phyloP scores from a whole-genome alignment of 495 filamentous ascomycete species.

The Annulohypoxylon moriforme region DNA sequence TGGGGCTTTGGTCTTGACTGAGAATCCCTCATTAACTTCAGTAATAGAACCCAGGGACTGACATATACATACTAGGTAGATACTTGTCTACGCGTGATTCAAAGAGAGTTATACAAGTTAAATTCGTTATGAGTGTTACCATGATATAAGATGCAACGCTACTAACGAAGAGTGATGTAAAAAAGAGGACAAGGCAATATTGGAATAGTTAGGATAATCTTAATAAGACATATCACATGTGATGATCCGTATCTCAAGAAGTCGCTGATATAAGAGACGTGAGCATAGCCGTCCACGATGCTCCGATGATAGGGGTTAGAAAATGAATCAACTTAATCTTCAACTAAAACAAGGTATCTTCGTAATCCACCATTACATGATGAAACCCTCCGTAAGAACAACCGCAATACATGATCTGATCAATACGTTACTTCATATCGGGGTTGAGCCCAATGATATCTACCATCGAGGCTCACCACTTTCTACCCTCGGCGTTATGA shows the following conservation, averaged over 20 bases:
- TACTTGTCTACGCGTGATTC: not conserved
- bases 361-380: slow-evolving; percentile 9
- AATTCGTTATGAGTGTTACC: not conserved
- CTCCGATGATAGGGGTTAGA: not conserved
- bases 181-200: not conserved
- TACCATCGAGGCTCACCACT: slow-evolving; percentile 66
- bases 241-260: not conserved
- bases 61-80: not conserved
- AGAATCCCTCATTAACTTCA: not conserved
- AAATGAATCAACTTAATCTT: slow-evolving; percentile 2
- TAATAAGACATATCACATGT: not conserved
- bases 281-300: not conserved
- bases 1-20: not conserved
- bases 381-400: not conserved
- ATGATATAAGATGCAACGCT: not conserved
- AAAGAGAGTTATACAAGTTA: not conserved
- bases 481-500: slow-evolving; percentile 69
- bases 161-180: not conserved
- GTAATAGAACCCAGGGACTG: not conserved
- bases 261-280: not conserved
- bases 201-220: not conserved
- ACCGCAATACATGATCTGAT: not conserved
- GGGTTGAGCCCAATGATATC: not conserved
- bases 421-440: not conserved
- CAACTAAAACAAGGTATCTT: slow-evolving; percentile 32